Conservation (phyloP, 768 basidiomycete genomes). For the Suillus ampliporus region DNA sequence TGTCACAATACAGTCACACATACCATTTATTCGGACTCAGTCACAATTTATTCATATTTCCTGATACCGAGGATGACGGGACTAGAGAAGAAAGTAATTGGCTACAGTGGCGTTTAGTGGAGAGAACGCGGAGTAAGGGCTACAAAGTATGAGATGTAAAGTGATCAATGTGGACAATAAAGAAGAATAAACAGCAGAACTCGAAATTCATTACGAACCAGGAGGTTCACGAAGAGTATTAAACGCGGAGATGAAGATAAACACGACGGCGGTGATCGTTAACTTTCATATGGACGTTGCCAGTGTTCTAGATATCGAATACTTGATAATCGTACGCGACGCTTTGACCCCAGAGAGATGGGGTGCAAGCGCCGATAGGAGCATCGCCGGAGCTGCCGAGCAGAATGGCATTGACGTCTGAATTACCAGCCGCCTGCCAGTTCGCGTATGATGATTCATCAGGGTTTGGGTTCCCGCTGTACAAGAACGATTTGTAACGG, state of each 20-base stretch:
- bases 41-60: not conserved
- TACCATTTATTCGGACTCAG: not conserved
- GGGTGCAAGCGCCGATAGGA: constrained; percentile 62
- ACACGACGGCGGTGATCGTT: not conserved
- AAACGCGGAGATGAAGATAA: constrained; percentile 1
- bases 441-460: constrained; percentile 44
- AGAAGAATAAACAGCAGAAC: constrained; percentile 1
- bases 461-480: constrained; percentile 66
- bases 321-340: constrained; percentile 78
- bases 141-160: constrained; percentile 4
- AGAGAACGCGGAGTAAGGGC: not conserved
- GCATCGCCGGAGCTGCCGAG: constrained; percentile 64
- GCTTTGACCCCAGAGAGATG: constrained; percentile 68
- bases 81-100: not conserved
- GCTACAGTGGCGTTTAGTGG: constrained; percentile 1
- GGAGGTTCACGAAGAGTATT: not conserved
- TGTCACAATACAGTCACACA: not conserved
- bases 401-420: constrained; percentile 59
- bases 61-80: not conserved
- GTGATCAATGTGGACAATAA: not conserved
- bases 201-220: not conserved
- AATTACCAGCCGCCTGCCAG: constrained; percentile 61
- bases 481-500: constrained; percentile 70
- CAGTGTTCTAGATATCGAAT: constrained; percentile 45
- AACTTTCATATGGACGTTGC: not conserved